A percentile compares a stretch with the other conserved stretches of the same genome.
phyloP scores from a whole-genome alignment of 225 moss, liverwort and hornwort species.

The Thuidium tamariscinum region DNA sequence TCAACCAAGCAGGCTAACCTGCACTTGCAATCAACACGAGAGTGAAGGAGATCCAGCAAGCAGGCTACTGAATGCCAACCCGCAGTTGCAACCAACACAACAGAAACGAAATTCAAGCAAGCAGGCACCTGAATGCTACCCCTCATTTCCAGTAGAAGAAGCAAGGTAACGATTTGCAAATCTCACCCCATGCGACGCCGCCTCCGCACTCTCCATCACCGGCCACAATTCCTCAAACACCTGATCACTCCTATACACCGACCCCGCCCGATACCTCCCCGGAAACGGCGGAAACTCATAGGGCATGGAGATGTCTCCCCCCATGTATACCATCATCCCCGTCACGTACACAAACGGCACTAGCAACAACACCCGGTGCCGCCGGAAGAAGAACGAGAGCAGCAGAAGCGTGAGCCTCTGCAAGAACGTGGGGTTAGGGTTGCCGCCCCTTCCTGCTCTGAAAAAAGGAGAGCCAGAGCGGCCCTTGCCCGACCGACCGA shows the following conservation, averaged over 20 bases:
- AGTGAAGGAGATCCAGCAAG: not conserved
- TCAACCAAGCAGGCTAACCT: not conserved
- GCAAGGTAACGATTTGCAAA: not conserved
- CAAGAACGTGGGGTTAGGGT: not conserved
- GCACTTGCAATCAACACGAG: not conserved
- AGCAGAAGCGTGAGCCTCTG: constrained; percentile 16
- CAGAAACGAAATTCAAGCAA: not conserved
- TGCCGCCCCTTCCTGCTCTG: not conserved
- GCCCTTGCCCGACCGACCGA: constrained; percentile 5
- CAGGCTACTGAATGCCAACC: not conserved
- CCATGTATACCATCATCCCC: constrained; percentile 39
- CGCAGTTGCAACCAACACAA: not conserved
- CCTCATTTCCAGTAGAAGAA: not conserved
- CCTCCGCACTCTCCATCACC: constrained; percentile 51
- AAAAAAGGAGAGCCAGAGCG: constrained; percentile 6
- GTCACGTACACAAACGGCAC: constrained; percentile 35
- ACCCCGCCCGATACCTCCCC: constrained; percentile 25
- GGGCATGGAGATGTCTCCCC: constrained; percentile 17
- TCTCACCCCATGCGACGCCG: constrained; percentile 31
- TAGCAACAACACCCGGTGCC: constrained; percentile 25
- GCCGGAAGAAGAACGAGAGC: constrained; percentile 23
- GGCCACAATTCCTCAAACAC: constrained; percentile 83
- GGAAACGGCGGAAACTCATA: constrained; percentile 21
- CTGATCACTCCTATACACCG: constrained; percentile 69
- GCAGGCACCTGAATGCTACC: not conserved